Evolutionary conservation across 805 yeast species (phyloP).

Genomic region (Saccharomyces eubayanus): DNA sequence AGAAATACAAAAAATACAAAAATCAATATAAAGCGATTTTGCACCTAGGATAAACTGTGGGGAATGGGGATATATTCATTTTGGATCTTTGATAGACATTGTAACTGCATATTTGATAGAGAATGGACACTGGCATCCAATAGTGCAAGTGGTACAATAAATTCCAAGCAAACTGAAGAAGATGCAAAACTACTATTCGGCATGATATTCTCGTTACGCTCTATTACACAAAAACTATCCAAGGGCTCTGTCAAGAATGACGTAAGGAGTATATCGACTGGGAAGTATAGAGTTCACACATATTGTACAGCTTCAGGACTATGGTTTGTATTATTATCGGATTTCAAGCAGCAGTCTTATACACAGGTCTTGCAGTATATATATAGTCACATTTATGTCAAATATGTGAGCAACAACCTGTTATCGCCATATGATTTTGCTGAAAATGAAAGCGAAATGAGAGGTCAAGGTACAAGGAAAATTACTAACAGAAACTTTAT

Average conservation of each 20-base stretch:
- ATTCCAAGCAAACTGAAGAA: conserved; percentile 55
- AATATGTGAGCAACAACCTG: conserved; percentile 24
- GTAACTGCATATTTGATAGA: conserved; percentile 76
- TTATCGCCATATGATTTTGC: conserved; percentile 29
- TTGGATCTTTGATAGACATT: conserved; percentile 87
- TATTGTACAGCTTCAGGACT: conserved; percentile 73
- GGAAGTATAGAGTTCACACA: conserved; percentile 70
- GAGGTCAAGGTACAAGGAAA: conserved; percentile 29
- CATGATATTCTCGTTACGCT: conserved; percentile 67
- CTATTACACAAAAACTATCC: conserved; percentile 52
- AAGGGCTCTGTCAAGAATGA: conserved; percentile 27
- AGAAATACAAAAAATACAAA: neutral
- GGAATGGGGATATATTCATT: conserved; percentile 64
- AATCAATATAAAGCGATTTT: neutral
- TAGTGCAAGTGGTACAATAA: conserved; percentile 34
- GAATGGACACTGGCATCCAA: conserved; percentile 48
- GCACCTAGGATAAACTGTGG: neutral
- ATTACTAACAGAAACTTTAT: conserved; percentile 26
- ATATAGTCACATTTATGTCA: conserved; percentile 27
- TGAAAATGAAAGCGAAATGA: conserved; percentile 20
- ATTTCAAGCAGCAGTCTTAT: conserved; percentile 33
- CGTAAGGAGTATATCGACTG: conserved; percentile 46
- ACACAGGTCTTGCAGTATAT: conserved; percentile 25
- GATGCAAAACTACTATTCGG: conserved; percentile 80
- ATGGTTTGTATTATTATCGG: conserved; percentile 68